phyloP scores from a whole-genome alignment of 1,139 yeast species.

The Candida gigantensis region DNA sequence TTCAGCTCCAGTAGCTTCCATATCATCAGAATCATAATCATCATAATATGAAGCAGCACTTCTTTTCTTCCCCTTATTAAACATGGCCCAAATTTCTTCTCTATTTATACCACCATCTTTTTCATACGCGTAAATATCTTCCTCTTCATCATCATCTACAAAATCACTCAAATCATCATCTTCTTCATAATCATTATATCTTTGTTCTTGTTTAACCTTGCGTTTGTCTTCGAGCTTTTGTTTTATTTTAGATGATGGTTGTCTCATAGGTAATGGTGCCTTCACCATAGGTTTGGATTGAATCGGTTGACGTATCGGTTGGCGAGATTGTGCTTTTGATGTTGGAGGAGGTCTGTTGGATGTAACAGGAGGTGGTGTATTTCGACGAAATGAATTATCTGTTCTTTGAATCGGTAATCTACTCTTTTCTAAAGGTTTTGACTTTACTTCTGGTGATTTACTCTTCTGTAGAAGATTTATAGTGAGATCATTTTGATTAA shows the following conservation, averaged over 20 bases:
- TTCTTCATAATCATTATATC: slow-evolving; percentile 27
- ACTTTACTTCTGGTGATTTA: slow-evolving; percentile 28
- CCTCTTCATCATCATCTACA: slow-evolving; percentile 45
- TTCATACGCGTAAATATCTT: slow-evolving; percentile 13
- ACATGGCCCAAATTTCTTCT: slow-evolving; percentile 87
- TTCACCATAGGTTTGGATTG: slow-evolving; percentile 7
- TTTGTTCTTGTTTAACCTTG: slow-evolving; percentile 3
- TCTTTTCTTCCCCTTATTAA: slow-evolving; percentile 65
- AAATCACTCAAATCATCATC: slow-evolving; percentile 48
- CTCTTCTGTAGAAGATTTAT: slow-evolving; percentile 36
- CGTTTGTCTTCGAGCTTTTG: slow-evolving; percentile 23
- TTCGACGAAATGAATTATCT: background rate
- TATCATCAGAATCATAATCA: slow-evolving; percentile 67
- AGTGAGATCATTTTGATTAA: slow-evolving; percentile 45
- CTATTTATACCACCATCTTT: slow-evolving; percentile 65
- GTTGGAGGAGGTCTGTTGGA: slow-evolving; percentile 1
- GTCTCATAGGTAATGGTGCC: slow-evolving; percentile 19
- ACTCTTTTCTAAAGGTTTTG: too few species aligned
- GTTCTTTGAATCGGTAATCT: background rate
- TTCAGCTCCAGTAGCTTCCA: slow-evolving; percentile 95
- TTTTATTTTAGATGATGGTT: slow-evolving; percentile 27
- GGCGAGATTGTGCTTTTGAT: background rate
- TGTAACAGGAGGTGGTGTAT: background rate
- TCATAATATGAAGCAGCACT: slow-evolving; percentile 49
- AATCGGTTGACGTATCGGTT: slow-evolving; percentile 1